A percentile compares a stretch with the other conserved stretches of the same genome.
Evolutionary conservation across 2,329 filamentous ascomycete genomes (phyloP).

Genomic region (Aureobasidium sp.): DNA sequence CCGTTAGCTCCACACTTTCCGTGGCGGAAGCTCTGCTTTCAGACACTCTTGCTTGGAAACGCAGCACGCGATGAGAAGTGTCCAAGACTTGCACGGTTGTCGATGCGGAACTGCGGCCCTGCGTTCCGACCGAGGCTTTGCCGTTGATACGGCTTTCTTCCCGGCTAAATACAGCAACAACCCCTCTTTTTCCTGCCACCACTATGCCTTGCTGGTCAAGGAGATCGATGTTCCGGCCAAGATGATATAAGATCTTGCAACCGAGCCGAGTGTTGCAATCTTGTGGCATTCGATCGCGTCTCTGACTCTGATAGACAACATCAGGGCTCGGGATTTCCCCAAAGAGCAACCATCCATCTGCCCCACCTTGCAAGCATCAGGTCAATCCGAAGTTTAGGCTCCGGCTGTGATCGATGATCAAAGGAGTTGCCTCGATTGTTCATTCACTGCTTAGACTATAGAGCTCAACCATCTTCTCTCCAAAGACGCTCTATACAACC

Average conservation of each 20-base stretch:
- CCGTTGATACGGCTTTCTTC: not conserved
- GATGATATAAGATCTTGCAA: not conserved
- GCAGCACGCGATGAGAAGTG: not conserved
- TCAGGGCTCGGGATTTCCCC: not conserved
- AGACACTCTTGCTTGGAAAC: not conserved
- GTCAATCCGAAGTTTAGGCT: not conserved
- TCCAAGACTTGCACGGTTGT: not conserved
- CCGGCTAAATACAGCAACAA: not conserved
- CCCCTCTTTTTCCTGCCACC: slow-evolving; percentile 1
- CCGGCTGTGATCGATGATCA: not conserved
- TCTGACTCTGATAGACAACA: not conserved
- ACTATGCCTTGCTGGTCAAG: not conserved
- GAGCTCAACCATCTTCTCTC: not conserved
- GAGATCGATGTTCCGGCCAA: not conserved
- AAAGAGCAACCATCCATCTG: not conserved
- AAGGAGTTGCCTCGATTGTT: not conserved
- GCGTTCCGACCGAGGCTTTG: not conserved
- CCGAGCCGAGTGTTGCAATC: not conserved
- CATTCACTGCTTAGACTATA: not conserved
- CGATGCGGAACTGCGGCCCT: not conserved
- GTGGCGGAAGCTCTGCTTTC: not conserved
- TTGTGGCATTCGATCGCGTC: not conserved
- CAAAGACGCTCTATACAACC: slow-evolving; percentile 27
- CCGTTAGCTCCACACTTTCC: not conserved
- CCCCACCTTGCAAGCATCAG: not conserved